These are phyloP conservation scores for Leccinum disarticulatum DNA, from an alignment of 768 basidiomycete genomes.

Conservation along the genomic window DNA sequence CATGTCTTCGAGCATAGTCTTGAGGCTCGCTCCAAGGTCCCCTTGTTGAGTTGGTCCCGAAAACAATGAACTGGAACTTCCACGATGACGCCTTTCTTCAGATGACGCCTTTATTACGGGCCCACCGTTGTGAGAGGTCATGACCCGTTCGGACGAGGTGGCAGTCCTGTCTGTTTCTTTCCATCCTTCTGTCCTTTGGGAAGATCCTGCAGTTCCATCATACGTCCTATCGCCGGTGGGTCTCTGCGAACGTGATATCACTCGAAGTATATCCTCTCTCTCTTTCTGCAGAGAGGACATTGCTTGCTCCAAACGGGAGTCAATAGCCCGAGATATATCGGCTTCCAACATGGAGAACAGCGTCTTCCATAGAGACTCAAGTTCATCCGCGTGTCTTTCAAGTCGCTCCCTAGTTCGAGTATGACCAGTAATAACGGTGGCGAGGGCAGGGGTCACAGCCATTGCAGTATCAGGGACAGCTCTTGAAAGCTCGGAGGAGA, in stretches of 20 bases:
- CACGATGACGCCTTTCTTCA: constrained; percentile 15
- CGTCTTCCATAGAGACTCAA: constrained; percentile 48
- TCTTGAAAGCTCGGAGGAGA: constrained; percentile 48
- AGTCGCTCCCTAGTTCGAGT: constrained; percentile 43
- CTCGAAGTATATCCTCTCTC: constrained; percentile 24
- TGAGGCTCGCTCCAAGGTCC: constrained; percentile 26
- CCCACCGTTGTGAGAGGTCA: constrained; percentile 8
- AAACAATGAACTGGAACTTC: constrained; percentile 11
- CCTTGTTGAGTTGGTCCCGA: constrained; percentile 18
- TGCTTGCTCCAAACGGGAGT: constrained; percentile 32
- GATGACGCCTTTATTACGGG: constrained; percentile 6
- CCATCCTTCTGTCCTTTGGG: constrained; percentile 13
- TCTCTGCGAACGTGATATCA: constrained; percentile 22
- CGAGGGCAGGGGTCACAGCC: constrained; percentile 45
- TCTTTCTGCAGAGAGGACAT: constrained; percentile 36
- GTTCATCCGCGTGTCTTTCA: constrained; percentile 38
- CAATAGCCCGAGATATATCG: constrained; percentile 42
- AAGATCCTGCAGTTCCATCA: constrained; percentile 10
- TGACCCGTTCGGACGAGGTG: constrained; percentile 14
- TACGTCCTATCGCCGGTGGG: constrained; percentile 2
- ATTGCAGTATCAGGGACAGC: constrained; percentile 43
- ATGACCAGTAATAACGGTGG: constrained; percentile 44
- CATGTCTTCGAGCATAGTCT: constrained; percentile 44
- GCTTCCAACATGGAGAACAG: constrained; percentile 42
- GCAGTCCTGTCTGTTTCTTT: constrained; percentile 18